Conservation (phyloP, 2,329 filamentous ascomycete species). For the Xylaria digitata region DNA sequence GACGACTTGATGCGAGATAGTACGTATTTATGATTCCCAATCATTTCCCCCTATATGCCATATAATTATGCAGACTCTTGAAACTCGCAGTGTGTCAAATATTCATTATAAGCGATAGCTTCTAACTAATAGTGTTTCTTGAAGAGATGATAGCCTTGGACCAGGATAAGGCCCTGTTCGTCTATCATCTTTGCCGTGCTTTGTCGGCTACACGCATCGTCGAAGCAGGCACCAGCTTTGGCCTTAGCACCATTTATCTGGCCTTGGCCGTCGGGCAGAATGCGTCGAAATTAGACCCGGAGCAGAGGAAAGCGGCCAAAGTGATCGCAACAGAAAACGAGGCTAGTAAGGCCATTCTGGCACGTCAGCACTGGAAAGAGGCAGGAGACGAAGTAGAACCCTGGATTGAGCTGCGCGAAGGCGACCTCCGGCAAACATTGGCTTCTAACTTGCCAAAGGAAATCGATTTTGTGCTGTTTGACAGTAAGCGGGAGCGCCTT, state of each 20-base stretch:
- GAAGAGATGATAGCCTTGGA: conserved; percentile 31
- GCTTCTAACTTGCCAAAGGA: conserved; percentile 58
- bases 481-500: conserved; percentile 62
- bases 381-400: conserved; percentile 61
- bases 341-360: conserved; percentile 60
- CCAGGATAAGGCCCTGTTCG: conserved; percentile 30
- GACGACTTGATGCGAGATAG: conserved; percentile 36
- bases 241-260: conserved; percentile 35
- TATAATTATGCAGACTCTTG: no score
- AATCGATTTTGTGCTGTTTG: conserved; percentile 69
- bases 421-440: conserved; percentile 68
- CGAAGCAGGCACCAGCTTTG: conserved; percentile 34
- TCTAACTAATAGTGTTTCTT: no score
- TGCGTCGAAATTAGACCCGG: conserved; percentile 39
- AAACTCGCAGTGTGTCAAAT: no score
- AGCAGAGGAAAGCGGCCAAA: conserved; percentile 46
- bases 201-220: conserved; percentile 49
- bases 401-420: conserved; percentile 67
- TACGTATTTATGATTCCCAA: background rate
- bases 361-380: conserved; percentile 64
- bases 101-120: no score
- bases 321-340: conserved; percentile 73
- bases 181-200: conserved; percentile 30
- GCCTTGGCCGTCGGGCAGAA: conserved; percentile 58
- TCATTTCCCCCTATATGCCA: background rate